These are phyloP conservation scores for Cryptococcus floricola DNA, from an alignment of 1,284 basidiomycete species.

Conservation along the genomic window DNA sequence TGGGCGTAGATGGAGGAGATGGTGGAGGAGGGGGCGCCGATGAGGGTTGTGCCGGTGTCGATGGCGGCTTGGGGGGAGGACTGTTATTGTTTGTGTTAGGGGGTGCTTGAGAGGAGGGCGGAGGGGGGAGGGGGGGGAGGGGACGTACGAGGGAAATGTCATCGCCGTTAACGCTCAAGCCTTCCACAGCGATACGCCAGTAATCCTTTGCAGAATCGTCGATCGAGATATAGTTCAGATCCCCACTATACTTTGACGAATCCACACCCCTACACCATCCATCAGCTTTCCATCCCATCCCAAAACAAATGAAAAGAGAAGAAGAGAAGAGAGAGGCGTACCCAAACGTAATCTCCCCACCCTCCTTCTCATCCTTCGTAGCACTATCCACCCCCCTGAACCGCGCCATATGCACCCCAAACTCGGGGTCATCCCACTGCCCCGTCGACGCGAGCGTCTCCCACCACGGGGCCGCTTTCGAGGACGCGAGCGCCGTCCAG, in stretches of 20 bases:
- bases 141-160: constrained; percentile 36
- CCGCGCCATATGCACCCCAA: constrained; percentile 76
- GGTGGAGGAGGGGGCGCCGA: constrained; percentile 67
- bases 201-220: constrained; percentile 44
- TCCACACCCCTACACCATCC: neutral
- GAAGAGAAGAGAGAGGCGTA: neutral
- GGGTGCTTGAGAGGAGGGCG: too few relatives aligned
- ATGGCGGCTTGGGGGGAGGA: constrained; percentile 32
- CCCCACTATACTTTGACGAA: constrained; percentile 53
- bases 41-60: constrained; percentile 74
- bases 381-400: constrained; percentile 59
- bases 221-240: constrained; percentile 71
- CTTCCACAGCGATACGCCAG: constrained; percentile 53
- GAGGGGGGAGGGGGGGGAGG: too few relatives aligned
- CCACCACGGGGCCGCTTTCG: constrained; percentile 52
- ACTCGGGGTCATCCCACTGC: constrained; percentile 62
- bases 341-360: constrained; percentile 75
- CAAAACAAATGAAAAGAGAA: too few relatives aligned
- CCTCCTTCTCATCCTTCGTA: constrained; percentile 56
- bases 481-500: constrained; percentile 50
- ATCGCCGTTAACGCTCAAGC: constrained; percentile 47
- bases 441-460: constrained; percentile 62
- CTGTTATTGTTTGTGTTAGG: too few relatives aligned
- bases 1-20: constrained; percentile 67
- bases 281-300: neutral